Percentiles rank a stretch among this genome's conserved stretches.
These are phyloP conservation scores for Saccharomyces jurei DNA, from an alignment of 805 yeast species.

Conservation along the genomic window DNA sequence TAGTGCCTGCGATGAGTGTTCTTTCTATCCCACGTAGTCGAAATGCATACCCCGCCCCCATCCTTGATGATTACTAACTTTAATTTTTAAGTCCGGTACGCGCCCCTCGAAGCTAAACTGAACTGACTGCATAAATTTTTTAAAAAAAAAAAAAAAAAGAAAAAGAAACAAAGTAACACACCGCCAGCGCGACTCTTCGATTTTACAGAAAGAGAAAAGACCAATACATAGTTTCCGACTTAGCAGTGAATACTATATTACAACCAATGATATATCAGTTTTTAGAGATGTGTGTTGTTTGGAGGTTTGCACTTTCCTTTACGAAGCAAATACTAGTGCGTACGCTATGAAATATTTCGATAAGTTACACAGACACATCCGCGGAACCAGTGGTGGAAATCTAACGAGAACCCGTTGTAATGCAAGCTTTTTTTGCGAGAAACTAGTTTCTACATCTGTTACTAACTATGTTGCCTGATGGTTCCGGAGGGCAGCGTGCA, in stretches of 20 bases:
- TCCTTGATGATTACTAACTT: too few relatives aligned
- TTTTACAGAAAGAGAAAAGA: too few relatives aligned
- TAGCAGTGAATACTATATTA: neutral
- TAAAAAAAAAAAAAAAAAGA: too few relatives aligned
- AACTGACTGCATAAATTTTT: too few relatives aligned
- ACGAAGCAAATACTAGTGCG: neutral
- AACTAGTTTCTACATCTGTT: neutral
- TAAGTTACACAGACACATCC: neutral
- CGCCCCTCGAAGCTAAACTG: neutral
- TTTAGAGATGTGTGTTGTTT: neutral
- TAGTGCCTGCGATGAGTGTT: neutral
- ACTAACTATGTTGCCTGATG: too few relatives aligned
- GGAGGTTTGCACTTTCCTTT: neutral
- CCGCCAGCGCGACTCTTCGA: neutral
- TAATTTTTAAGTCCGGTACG: neutral
- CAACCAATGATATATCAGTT: neutral
- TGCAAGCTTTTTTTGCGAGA: too few relatives aligned
- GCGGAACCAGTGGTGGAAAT: neutral
- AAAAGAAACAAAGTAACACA: too few relatives aligned
- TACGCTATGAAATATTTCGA: neutral
- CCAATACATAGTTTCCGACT: neutral
- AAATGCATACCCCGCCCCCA: neutral
- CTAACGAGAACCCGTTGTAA: neutral
- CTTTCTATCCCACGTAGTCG: neutral
- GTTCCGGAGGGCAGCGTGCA: too few relatives aligned